These are phyloP conservation scores for Myxozyma melibiosi DNA, from an alignment of 805 yeast species.

Conservation along the genomic window DNA sequence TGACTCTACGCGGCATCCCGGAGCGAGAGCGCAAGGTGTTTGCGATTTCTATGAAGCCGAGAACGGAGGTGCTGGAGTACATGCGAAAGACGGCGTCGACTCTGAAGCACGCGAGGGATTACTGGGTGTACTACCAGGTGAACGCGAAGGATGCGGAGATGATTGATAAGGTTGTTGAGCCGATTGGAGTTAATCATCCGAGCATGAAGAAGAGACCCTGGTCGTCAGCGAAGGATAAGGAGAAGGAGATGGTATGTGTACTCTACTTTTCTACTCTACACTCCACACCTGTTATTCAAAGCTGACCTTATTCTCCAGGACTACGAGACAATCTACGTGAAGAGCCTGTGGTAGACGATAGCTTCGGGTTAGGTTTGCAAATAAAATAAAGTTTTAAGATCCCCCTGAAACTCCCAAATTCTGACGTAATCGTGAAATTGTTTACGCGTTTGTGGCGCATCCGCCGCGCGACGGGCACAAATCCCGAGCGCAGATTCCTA, in stretches of 20 bases:
- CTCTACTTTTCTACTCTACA: too few species aligned
- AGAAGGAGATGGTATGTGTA: slow-evolving; percentile 11
- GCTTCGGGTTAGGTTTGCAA: slow-evolving; percentile 12
- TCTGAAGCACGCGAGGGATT: slow-evolving; percentile 63
- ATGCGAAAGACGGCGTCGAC: slow-evolving; percentile 63
- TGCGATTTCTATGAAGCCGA: slow-evolving; percentile 62
- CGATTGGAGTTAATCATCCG: slow-evolving; percentile 19
- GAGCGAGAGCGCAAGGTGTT: slow-evolving; percentile 64
- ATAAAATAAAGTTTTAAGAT: background rate
- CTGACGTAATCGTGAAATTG: background rate
- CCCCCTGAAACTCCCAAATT: slow-evolving; percentile 14
- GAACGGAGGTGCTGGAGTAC: slow-evolving; percentile 55
- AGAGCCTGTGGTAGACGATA: background rate
- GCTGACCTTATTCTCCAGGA: background rate
- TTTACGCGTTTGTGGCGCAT: background rate
- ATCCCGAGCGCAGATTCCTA: background rate
- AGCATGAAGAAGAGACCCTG: slow-evolving; percentile 24
- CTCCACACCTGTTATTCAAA: too few species aligned
- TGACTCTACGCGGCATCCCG: slow-evolving; percentile 68
- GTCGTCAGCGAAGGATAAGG: slow-evolving; percentile 24
- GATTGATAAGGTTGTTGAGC: slow-evolving; percentile 34
- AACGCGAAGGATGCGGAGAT: slow-evolving; percentile 40
- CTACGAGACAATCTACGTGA: background rate
- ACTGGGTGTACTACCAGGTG: slow-evolving; percentile 80
- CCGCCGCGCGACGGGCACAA: background rate